Evolutionary conservation across 805 yeast genomes (phyloP).

Genomic region (Zygosaccharomyces lentus): DNA sequence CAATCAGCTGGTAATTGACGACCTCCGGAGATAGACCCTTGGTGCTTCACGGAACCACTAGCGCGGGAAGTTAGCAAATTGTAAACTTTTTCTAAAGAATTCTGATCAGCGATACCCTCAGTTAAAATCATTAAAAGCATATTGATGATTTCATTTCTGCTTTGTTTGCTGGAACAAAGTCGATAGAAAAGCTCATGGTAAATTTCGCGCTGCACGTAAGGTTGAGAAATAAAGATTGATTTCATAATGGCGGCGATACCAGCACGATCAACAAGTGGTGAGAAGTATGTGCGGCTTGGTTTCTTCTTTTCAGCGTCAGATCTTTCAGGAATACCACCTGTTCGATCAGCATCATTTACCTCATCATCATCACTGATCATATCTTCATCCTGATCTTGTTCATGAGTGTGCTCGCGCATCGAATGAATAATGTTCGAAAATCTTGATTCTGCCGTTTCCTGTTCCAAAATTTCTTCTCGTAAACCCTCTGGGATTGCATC

Average conservation of each 20-base stretch:
- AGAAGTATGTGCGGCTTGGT: slow-evolving; percentile 42
- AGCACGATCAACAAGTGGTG: slow-evolving; percentile 67
- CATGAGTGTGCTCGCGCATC: slow-evolving; percentile 7
- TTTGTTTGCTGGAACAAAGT: slow-evolving; percentile 72
- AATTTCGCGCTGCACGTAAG: slow-evolving; percentile 54
- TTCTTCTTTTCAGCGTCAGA: slow-evolving; percentile 24
- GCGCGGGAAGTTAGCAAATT: slow-evolving; percentile 52
- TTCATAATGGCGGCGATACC: slow-evolving; percentile 73
- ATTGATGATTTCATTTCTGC: slow-evolving; percentile 69
- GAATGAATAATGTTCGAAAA: slow-evolving; percentile 25
- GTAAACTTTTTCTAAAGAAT: slow-evolving; percentile 59
- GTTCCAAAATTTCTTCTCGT: slow-evolving; percentile 58
- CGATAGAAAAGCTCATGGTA: slow-evolving; percentile 62
- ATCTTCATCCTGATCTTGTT: slow-evolving; percentile 21
- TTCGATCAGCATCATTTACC: slow-evolving; percentile 7
- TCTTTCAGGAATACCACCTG: slow-evolving; percentile 14
- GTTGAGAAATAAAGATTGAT: slow-evolving; percentile 68
- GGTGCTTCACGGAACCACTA: slow-evolving; percentile 21
- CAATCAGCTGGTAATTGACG: slow-evolving; percentile 52
- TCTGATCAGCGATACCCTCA: slow-evolving; percentile 66
- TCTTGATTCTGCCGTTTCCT: slow-evolving; percentile 46
- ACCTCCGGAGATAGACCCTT: slow-evolving; percentile 6
- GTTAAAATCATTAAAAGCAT: slow-evolving; percentile 62
- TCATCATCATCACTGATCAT: slow-evolving; percentile 17
- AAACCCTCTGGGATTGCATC: slow-evolving; percentile 70